Conservation (phyloP, 2,329 filamentous ascomycete genomes). For the Botryotinia calthae region DNA sequence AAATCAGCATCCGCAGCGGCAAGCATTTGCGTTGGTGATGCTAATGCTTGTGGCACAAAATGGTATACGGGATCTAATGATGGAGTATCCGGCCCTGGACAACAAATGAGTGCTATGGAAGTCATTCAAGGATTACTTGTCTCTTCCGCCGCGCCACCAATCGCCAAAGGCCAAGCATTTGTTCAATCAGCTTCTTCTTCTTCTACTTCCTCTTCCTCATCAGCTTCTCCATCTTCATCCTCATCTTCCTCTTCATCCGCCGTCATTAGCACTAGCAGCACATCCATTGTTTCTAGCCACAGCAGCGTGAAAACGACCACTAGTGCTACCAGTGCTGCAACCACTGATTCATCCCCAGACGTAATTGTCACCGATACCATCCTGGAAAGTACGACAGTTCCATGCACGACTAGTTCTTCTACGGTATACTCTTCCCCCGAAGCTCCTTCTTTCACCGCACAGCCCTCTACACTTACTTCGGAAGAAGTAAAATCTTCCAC, state of each 20-base stretch:
- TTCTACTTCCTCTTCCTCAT: not conserved
- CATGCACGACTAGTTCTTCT: constrained; percentile 2
- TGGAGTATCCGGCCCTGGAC: constrained; percentile 54
- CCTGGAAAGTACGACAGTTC: not conserved
- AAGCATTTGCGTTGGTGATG: constrained; percentile 55
- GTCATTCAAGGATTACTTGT: constrained; percentile 58
- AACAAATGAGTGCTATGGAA: constrained; percentile 65
- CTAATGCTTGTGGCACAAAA: constrained; percentile 53
- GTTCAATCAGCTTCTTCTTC: constrained; percentile 21
- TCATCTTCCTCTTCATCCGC: not conserved
- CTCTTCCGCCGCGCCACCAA: constrained; percentile 37
- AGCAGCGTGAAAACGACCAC: not conserved
- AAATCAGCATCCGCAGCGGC: constrained; percentile 56
- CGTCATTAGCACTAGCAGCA: not conserved
- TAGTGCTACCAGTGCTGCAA: not conserved
- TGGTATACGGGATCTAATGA: constrained; percentile 62
- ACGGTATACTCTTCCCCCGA: not conserved
- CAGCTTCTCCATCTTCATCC: no score
- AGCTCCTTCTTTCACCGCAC: not conserved
- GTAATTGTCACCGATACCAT: not conserved
- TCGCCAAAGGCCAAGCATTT: constrained; percentile 19
- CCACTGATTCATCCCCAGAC: not conserved
- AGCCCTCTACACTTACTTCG: not conserved
- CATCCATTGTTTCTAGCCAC: not conserved
- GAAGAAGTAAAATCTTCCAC: not conserved